phyloP scores from a whole-genome alignment of 495 filamentous ascomycete genomes.

The Penicillium samsonianum region DNA sequence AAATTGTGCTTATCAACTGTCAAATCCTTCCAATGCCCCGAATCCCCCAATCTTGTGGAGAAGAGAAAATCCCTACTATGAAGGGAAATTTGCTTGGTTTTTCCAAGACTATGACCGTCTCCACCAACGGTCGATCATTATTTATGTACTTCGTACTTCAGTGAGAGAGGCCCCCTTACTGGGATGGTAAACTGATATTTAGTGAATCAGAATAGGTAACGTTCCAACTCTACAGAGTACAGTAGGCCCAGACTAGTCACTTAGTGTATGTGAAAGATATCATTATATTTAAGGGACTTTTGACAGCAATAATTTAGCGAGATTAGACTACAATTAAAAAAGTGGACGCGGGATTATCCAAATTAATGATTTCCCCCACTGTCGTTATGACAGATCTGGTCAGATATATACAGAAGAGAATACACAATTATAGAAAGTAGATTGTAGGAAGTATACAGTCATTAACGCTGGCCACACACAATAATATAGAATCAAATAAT shows the following conservation, averaged over 20 bases:
- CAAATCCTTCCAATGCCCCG: too few species aligned
- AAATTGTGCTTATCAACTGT: background rate
- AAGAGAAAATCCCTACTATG: background rate
- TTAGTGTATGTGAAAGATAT: too few species aligned
- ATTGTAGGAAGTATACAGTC: background rate
- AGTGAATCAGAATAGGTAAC: too few species aligned
- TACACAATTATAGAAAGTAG: background rate
- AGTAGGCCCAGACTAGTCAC: too few species aligned
- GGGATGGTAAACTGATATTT: too few species aligned
- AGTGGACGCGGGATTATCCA: background rate
- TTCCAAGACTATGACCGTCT: background rate
- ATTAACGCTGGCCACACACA: background rate
- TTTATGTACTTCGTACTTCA: too few species aligned
- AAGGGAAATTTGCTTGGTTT: background rate
- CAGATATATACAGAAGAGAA: background rate
- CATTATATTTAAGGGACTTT: too few species aligned
- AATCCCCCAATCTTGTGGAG: background rate
- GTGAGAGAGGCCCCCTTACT: background rate
- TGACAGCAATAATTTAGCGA: background rate
- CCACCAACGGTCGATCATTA: slow-evolving; percentile 1
- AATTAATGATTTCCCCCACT: background rate
- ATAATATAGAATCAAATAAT: background rate
- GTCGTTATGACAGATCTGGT: too few species aligned
- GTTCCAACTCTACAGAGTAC: too few species aligned
- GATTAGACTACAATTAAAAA: slow-evolving; percentile 9